Evolutionary conservation across 768 basidiomycete genomes (phyloP).

Genomic region (Boletus sp.): DNA sequence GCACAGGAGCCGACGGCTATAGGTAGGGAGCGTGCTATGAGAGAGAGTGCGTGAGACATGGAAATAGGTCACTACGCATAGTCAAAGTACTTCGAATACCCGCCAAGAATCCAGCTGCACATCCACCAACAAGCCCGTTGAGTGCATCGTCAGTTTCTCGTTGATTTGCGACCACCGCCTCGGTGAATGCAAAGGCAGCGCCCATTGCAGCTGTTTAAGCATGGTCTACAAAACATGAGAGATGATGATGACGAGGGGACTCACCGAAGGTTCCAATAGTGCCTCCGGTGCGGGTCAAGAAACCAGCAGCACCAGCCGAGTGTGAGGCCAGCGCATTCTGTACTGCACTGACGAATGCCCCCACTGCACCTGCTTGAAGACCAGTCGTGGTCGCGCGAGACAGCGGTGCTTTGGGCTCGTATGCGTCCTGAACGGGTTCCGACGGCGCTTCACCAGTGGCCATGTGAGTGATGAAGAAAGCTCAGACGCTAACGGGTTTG

Average conservation of each 20-base stretch:
- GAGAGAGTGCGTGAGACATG: conserved; percentile 11
- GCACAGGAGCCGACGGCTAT: conserved; percentile 77
- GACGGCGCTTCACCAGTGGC: conserved; percentile 15
- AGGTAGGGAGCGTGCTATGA: conserved; percentile 76
- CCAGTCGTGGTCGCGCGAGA: conserved; percentile 54
- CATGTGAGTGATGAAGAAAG: conserved; percentile 20
- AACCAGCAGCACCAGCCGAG: conserved; percentile 76
- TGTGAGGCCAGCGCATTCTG: conserved; percentile 82
- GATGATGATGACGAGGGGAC: conserved; percentile 22
- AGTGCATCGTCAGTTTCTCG: conserved; percentile 74
- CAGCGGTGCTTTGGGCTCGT: conserved; percentile 53
- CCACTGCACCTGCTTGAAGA: conserved; percentile 63
- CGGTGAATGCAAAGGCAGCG: conserved; percentile 78
- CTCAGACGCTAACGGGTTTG: background rate
- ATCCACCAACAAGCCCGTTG: conserved; percentile 84
- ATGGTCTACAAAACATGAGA: conserved; percentile 2
- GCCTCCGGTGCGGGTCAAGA: conserved; percentile 82
- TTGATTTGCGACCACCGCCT: conserved; percentile 76
- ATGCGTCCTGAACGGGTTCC: conserved; percentile 22
- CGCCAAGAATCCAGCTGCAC: conserved; percentile 90
- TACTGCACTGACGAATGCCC: conserved; percentile 63
- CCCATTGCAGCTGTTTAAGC: conserved; percentile 76
- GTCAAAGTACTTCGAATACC: conserved; percentile 65
- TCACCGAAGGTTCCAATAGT: conserved; percentile 91
- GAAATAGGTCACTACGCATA: background rate